Base-by-base conservation (phyloP, 2,329 filamentous ascomycete genomes). In the Didymella segeticola region DNA sequence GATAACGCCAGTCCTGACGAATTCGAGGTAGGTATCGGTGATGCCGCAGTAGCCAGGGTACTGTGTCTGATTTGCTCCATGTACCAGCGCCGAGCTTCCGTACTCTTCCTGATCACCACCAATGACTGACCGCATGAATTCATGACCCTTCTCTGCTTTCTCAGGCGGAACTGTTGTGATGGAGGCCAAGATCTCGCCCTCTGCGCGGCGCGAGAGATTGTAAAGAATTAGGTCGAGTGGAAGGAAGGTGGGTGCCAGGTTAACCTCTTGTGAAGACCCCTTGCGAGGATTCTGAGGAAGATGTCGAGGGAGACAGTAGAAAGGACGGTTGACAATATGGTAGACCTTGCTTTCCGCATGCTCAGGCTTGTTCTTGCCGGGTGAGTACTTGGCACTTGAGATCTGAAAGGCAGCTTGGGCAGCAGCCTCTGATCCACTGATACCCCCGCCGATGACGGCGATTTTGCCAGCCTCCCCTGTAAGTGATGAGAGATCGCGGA, bases 391-490 rank as follows among this genome's bases (percentile, higher is more conserved):
- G 2, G 82, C 82, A 5, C 86, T 86, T 0, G 90, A 93, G 1
- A 93, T 72, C 57, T 92, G 86, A 4, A 85, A 80, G 10, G 89
- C 89, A 43, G 93, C 83, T 2, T 87, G 86, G 9, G 85, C 87
- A 0, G 90, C 88, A 42, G 88, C 88, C 76, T 96, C 91, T 5
- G 89, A 84, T 0, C 90, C 90, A 2, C 90, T 93, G 82, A 95
- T 92, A 64, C 92, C 89, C 0, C 90, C 90, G 0, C 91, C 91
- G 1, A 92, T 84, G 0, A 96, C 79, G 1, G 91, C 79, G 14
- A 95, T 85, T 65, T 87, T 90, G 15, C 84, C 83, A 1, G 65
- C 17, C 4, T 36, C 54, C 4, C 58, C 22, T 7, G 60, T 57
- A 11, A 74, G 55, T 4, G 56, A 53, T 0, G 54, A 47, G 4